These are phyloP conservation scores for Aspergillus hiratsukae DNA, from an alignment of 2,329 filamentous ascomycete genomes.

Conservation along the genomic window DNA sequence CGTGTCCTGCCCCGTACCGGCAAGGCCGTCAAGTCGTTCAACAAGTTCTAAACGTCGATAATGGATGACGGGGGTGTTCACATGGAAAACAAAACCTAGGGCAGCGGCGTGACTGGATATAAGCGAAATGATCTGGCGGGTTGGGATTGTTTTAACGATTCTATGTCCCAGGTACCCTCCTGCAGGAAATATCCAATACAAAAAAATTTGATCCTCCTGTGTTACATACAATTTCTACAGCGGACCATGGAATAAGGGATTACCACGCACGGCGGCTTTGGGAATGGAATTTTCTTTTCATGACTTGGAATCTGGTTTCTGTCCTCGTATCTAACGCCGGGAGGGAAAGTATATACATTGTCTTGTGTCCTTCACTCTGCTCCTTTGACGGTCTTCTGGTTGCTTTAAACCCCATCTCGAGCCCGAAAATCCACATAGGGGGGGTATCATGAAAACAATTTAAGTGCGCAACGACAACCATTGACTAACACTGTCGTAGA, in stretches of 20 bases:
- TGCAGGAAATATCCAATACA: constrained; percentile 38
- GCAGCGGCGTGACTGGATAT: constrained; percentile 37
- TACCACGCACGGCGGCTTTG: constrained; percentile 11
- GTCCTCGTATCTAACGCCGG: constrained; percentile 2
- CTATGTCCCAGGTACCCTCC: constrained; percentile 40
- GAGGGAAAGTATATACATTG: not conserved
- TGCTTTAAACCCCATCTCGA: not conserved
- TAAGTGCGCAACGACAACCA: no score
- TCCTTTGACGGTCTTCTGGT: not conserved
- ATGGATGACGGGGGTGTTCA: constrained; percentile 27
- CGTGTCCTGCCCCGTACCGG: constrained; percentile 95
- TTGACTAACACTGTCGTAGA: no score
- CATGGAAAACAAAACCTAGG: constrained; percentile 30
- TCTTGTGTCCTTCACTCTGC: not conserved
- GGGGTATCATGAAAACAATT: no score
- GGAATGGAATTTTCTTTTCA: constrained; percentile 13
- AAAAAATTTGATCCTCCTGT: constrained; percentile 33
- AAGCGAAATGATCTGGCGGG: constrained; percentile 31
- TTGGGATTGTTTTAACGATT: constrained; percentile 38
- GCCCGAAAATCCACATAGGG: no score
- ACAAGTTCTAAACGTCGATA: constrained; percentile 78
- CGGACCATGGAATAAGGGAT: constrained; percentile 11
- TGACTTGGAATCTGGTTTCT: constrained; percentile 8
- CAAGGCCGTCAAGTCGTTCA: constrained; percentile 96
- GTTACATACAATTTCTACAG: constrained; percentile 20